Evolutionary conservation across 805 yeast genomes (phyloP).

Genomic region (Ogataea paraovalis): DNA sequence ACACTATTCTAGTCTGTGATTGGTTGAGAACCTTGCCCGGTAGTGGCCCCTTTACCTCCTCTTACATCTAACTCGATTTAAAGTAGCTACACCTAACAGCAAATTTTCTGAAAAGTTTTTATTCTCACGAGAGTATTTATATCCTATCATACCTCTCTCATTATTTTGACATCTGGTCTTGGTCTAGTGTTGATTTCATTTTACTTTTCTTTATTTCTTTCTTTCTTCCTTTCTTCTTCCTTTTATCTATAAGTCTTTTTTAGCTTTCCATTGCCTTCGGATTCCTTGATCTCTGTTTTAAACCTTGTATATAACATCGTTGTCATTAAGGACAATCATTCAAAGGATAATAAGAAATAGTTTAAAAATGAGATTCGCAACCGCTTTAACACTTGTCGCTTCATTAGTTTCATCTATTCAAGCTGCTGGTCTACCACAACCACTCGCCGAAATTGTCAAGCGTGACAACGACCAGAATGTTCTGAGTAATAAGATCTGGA

Average conservation of each 20-base stretch:
- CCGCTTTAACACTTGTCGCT: not conserved
- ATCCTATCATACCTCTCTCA: not conserved
- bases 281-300: not conserved
- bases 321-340: not conserved
- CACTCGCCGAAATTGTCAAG: constrained; percentile 1
- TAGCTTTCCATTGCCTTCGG: not conserved
- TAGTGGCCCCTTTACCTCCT: no score
- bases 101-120: not conserved
- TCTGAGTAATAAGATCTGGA: constrained; percentile 30
- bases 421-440: constrained; percentile 4
- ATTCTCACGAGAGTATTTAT: not conserved
- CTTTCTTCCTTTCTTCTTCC: not conserved
- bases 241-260: not conserved
- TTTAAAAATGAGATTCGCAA: constrained; percentile 1
- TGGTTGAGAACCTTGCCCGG: not conserved
- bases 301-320: not conserved
- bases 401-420: constrained; percentile 1
- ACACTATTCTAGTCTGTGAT: not conserved
- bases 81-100: no score
- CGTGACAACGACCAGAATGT: constrained; percentile 21
- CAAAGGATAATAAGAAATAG: not conserved
- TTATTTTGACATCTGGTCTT: no score
- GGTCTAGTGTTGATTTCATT: not conserved
- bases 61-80: not conserved
- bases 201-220: not conserved